Base-by-base conservation (phyloP, 768 basidiomycete species). In the Amanita inopinata region DNA sequence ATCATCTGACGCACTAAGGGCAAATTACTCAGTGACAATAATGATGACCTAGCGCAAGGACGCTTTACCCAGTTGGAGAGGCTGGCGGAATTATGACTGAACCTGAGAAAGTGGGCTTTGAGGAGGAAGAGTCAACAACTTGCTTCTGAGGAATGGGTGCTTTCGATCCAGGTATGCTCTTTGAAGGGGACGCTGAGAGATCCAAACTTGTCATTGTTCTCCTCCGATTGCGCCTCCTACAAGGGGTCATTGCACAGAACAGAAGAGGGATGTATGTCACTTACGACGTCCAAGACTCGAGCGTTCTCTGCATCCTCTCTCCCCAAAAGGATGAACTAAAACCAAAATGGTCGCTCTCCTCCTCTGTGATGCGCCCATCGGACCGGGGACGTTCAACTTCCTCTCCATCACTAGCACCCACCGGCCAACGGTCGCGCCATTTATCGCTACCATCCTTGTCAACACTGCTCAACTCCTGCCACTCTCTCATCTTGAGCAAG, bases 241-340 rank as follows among this genome's bases (percentile, higher is more conserved):
- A 27, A 28, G 19, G 22, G 15, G 39, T 43, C 14, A 40, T 32
- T 20, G 24, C 15, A 14, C 23, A 32, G 39, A 17, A 10, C 12
- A 33, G 14, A 18, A 2, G 33, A 25, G 9, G n/a, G 12, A 14
- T 15, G 9, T 5, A 33, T 22, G 35, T 32, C 2, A 58, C 63
- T 37, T 46, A 68, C 67, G 62, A 62, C 37, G 69, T 56, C 70
- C 69, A 73, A 14, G 58, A 62, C 42, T 63, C 70, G 14, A 73
- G 53, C 44, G 66, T 71, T 43, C 59, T 65, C 45, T 65, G 64
- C 49, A 70, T 60, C 33, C 54, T 59, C 20, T 62, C 69, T 9
- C 66, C 57, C 70, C 70, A 73, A 46, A 64, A 61, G 8, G 51
- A 50, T 18, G 36, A 14, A 18, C 45, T 38, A 12, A 19, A 6